Evolutionary conservation across 1,284 basidiomycete species (phyloP), one percentile per base, ranked within the genome.

Genomic region (Chondrostereum purpureum): DNA sequence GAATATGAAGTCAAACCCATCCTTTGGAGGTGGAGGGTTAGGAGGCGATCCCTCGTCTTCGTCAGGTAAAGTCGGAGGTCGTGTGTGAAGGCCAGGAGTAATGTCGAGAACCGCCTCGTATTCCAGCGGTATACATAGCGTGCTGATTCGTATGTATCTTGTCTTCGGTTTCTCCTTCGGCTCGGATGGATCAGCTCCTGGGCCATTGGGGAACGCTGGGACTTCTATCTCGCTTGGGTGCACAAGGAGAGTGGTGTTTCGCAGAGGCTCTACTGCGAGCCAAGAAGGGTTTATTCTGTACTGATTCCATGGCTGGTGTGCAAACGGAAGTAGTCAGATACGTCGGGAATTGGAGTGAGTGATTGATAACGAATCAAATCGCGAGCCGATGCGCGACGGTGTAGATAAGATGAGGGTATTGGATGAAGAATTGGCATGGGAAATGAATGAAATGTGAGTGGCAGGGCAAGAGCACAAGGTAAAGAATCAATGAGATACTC

Each of bases 1-100:
- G 53, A 88, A 73, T 41, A 87, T 73, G 50, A 87, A 77, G 57
- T 88, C 84, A 54, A 81, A 88, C n/a, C 82, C 81, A 41, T 65
- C 66, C 17, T 64, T 59, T 1, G 82, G 82, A 1, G 78, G 69
- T 2, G 67, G 58, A 8, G 27, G 27, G 27, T 31, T 31, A 10
- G 66, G 58, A 16, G 64, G 62, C 1, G 58, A 45, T 20, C 49
- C 58, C 13, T 55, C 44, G 13, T 59, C 58, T 24, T 60, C 48
- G 21, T 55, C 39, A 4, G 80, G 80, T 6, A 86, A 63, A 16
- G 69, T 53, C 5, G 84, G 84, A 0, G 85, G 83, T 4, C 73
- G 68, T 12, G 71, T 64, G 56, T 88, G 80, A 21, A 88, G 59
- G 11, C 72, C 70, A 8, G 85, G 80, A 0, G 80, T 70, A 43